A percentile compares a stretch with the other conserved stretches of the same genome.
Evolutionary conservation across 176 grass and related monocot genomes (phyloP).

Genomic region (Rhynchospora tenuis): DNA sequence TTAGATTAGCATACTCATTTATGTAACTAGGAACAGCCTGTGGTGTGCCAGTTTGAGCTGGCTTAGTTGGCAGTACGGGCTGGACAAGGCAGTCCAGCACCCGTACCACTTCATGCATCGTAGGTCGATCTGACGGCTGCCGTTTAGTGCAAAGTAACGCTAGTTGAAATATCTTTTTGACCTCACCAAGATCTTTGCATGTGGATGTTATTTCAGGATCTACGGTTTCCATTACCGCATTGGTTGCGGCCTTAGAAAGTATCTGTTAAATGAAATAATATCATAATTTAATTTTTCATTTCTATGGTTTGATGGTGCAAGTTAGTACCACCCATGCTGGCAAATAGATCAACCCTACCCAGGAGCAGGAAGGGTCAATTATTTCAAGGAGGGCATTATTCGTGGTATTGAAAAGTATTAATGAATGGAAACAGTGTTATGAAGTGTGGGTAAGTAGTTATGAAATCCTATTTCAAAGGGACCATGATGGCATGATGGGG

Average conservation of each 20-base stretch:
- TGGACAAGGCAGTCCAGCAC: slow-evolving; percentile 59
- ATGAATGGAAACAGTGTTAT: slow-evolving; percentile 11
- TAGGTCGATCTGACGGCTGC: slow-evolving; percentile 68
- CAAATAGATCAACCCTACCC: not conserved
- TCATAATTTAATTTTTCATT: not conserved
- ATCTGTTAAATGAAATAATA: slow-evolving; percentile 41
- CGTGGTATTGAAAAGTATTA: not conserved
- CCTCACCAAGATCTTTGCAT: slow-evolving; percentile 68
- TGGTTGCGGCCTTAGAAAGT: slow-evolving; percentile 53
- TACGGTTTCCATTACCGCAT: slow-evolving; percentile 87
- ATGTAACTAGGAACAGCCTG: slow-evolving; percentile 43
- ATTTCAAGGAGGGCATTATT: not conserved
- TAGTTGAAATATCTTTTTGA: slow-evolving; percentile 80
- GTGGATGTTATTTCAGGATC: slow-evolving; percentile 56
- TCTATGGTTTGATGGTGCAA: not conserved
- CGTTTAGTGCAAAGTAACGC: slow-evolving; percentile 82
- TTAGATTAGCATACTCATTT: slow-evolving; percentile 59
- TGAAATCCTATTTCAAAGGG: not conserved
- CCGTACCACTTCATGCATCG: slow-evolving; percentile 80
- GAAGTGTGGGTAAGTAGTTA: not conserved
- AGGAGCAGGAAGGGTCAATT: not conserved
- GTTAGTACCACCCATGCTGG: not conserved
- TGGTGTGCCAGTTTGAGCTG: slow-evolving; percentile 1
- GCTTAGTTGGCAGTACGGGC: slow-evolving; percentile 29
- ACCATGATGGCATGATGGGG: slow-evolving; percentile 19